Evolutionary conservation across 2,329 filamentous ascomycete genomes (phyloP), one percentile per base, ranked within the genome.

Genomic region (Torrubiella hemipterigena): DNA sequence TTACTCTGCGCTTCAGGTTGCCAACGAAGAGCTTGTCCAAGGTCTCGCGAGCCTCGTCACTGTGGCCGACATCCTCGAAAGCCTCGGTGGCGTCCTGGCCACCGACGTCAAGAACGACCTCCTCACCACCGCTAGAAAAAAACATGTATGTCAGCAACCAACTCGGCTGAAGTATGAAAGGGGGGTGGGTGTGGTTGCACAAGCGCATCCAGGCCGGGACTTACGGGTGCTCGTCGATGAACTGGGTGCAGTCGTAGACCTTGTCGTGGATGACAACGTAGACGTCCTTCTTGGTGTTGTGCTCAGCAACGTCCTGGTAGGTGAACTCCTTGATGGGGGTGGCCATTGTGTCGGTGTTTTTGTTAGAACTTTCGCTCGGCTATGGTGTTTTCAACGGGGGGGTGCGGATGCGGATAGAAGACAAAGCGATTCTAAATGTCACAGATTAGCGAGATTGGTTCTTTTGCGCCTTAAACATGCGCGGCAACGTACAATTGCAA

Each of bases 1-100:
- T 50, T 71, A 93, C 84, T 68, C 73, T 56, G 58, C 84, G 74
- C 77, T 93, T 93, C 56, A 95, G 61, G 22, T 54, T 68, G 42
- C 84, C 87, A 44, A 91, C 70, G 31, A 77, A 61, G 42, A 93
- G 66, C 50, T 75, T 73, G 19, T 81, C 77, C 35, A 98, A 77
- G 45, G 93, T 89, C 67, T 96, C 89, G 45, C 91, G 81, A 45
- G 91, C 91, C 70, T 98, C 91, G 61, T 98, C 91, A 50, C 83
- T 93, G 80, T 98, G 91, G 54, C 91, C 91, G 51, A 98, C 91
- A 62, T 98, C 91, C 68, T 98, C 91, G 56, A 98, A 98, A 39
- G 91, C 89, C 65, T 96, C 91, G 48, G 89, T 94, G 50, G 83
- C 81, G 61, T 98, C 91, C 65, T 94, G 87, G 46, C 91, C 91